Evolutionary conservation across 2,329 filamentous ascomycete species (phyloP).

Genomic region (Pestalotiopsis sp.): DNA sequence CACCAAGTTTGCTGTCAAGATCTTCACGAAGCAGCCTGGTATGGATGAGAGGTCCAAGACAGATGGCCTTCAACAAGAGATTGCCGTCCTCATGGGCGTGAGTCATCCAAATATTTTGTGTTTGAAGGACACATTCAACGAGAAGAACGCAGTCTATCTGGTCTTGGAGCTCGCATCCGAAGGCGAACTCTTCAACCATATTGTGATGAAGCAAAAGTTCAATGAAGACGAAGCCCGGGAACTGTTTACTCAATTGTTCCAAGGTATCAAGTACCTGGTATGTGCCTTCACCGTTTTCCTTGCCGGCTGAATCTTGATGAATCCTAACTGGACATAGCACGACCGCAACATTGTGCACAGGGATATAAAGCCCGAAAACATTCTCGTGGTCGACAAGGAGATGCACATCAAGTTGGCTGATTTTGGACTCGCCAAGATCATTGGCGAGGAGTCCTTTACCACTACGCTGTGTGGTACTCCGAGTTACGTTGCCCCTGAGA

Average conservation of each 20-base stretch:
- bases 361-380: constrained; percentile 98
- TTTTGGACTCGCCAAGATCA: constrained; percentile 97
- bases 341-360: constrained; percentile 96
- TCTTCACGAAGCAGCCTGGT: constrained; percentile 85
- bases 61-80: constrained; percentile 90
- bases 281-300: constrained; percentile 30
- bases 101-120: constrained; percentile 92
- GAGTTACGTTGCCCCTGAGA: constrained; percentile 95
- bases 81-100: constrained; percentile 95
- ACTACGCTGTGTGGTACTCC: constrained; percentile 97
- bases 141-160: constrained; percentile 86
- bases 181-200: constrained; percentile 94
- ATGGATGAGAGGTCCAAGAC: constrained; percentile 81
- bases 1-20: constrained; percentile 86
- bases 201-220: constrained; percentile 87
- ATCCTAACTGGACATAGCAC: constrained; percentile 62
- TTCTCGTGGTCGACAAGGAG: constrained; percentile 82
- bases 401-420: constrained; percentile 90
- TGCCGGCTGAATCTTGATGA: background rate
- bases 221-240: constrained; percentile 82
- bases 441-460: constrained; percentile 97
- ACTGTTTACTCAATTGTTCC: constrained; percentile 88
- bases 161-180: constrained; percentile 88
- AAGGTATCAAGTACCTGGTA: constrained; percentile 94
- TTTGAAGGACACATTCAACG: constrained; percentile 93